These are phyloP conservation scores for Cladosporium halotolerans DNA, from an alignment of 2,329 filamentous ascomycete genomes.

Conservation along the genomic window DNA sequence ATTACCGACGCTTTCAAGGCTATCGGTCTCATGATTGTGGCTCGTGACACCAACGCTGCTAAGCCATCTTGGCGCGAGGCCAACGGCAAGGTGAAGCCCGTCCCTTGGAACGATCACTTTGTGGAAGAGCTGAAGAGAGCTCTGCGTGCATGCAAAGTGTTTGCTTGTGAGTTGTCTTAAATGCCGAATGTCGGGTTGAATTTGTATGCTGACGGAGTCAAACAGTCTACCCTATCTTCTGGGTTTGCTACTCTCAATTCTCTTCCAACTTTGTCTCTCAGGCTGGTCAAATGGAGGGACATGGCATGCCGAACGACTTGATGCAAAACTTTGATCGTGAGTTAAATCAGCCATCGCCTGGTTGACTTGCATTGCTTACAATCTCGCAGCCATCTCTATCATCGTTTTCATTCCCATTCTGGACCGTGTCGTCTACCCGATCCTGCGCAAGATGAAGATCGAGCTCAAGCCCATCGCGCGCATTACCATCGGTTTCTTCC, in stretches of 20 bases:
- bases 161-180: slow-evolving; percentile 32
- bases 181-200: neutral
- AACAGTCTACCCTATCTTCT: slow-evolving; percentile 38
- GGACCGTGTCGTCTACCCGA: slow-evolving; percentile 41
- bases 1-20: slow-evolving; percentile 61
- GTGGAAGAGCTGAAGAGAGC: slow-evolving; percentile 65
- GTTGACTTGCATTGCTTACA: neutral
- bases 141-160: slow-evolving; percentile 62
- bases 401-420: slow-evolving; percentile 43
- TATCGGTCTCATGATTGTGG: slow-evolving; percentile 49
- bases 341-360: neutral
- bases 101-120: slow-evolving; percentile 63
- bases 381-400: slow-evolving; percentile 31
- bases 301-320: slow-evolving; percentile 42
- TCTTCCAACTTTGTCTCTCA: slow-evolving; percentile 44
- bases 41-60: slow-evolving; percentile 53
- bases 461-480: slow-evolving; percentile 46
- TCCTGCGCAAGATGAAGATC: slow-evolving; percentile 36
- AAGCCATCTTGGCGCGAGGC: slow-evolving; percentile 60
- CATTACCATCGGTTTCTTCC: slow-evolving; percentile 48
- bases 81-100: slow-evolving; percentile 38
- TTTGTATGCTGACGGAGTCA: neutral
- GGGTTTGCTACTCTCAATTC: slow-evolving; percentile 35
- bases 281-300: slow-evolving; percentile 41
- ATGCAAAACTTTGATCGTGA: slow-evolving; percentile 29